phyloP scores from a whole-genome alignment of 352 stramenopile genomes.

The Phytophthora sp. region DNA sequence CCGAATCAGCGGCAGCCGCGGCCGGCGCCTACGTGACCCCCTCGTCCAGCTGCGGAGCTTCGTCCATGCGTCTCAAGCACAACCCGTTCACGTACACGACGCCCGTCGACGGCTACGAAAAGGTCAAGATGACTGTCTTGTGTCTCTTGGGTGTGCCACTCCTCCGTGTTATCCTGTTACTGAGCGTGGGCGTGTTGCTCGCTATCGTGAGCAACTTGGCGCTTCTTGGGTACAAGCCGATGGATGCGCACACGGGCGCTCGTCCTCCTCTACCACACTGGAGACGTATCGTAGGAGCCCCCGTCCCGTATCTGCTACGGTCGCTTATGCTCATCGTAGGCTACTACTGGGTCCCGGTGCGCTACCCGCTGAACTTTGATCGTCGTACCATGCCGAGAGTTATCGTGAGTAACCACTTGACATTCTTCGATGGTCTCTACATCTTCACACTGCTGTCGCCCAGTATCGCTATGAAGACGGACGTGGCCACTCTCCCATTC shows the following conservation, averaged over 20 bases:
- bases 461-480: slow-evolving; percentile 79
- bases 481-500: slow-evolving; percentile 62
- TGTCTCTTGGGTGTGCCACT: slow-evolving; percentile 67
- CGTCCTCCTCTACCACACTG: slow-evolving; percentile 44
- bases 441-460: slow-evolving; percentile 56
- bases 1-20: slow-evolving; percentile 20
- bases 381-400: slow-evolving; percentile 42
- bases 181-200: slow-evolving; percentile 42
- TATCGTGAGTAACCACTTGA: slow-evolving; percentile 75
- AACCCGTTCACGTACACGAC: slow-evolving; percentile 75
- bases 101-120: slow-evolving; percentile 63
- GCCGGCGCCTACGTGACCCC: slow-evolving; percentile 32
- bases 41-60: slow-evolving; percentile 23
- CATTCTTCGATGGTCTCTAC: slow-evolving; percentile 74
- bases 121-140: slow-evolving; percentile 57
- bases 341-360: slow-evolving; percentile 73
- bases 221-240: slow-evolving; percentile 54
- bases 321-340: slow-evolving; percentile 62
- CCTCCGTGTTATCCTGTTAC: slow-evolving; percentile 53
- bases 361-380: slow-evolving; percentile 41
- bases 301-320: slow-evolving; percentile 53
- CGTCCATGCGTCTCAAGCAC: slow-evolving; percentile 11
- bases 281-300: slow-evolving; percentile 45
- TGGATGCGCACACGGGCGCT: slow-evolving; percentile 41
- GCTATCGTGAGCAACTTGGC: slow-evolving; percentile 52